Conservation (phyloP, 2,329 filamentous ascomycete species). For the Alternaria sp. region DNA sequence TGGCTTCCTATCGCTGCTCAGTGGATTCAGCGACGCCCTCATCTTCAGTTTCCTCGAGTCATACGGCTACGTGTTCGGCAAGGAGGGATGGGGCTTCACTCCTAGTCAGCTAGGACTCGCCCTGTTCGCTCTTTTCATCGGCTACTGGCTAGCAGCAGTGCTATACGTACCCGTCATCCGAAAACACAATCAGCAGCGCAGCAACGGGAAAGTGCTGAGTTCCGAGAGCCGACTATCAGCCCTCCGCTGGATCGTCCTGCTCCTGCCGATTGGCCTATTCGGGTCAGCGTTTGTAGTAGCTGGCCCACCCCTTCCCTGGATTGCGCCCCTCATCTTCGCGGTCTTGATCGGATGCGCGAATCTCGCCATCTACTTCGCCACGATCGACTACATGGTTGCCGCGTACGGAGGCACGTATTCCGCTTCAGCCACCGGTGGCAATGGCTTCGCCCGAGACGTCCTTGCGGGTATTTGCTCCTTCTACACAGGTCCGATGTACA, state of each 20-base stretch:
- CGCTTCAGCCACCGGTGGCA: slow-evolving; percentile 77
- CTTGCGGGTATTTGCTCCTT: slow-evolving; percentile 74
- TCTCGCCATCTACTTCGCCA: slow-evolving; percentile 75
- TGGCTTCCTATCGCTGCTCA: slow-evolving; percentile 71
- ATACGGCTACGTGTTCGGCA: slow-evolving; percentile 69
- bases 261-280: slow-evolving; percentile 70
- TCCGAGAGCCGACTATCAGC: slow-evolving; percentile 72
- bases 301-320: slow-evolving; percentile 70
- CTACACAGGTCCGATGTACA: slow-evolving; percentile 48
- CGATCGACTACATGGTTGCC: slow-evolving; percentile 79
- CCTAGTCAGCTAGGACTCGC: slow-evolving; percentile 64
- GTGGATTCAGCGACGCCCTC: slow-evolving; percentile 75
- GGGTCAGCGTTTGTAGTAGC: slow-evolving; percentile 65
- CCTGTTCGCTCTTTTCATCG: slow-evolving; percentile 65
- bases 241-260: slow-evolving; percentile 66
- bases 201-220: slow-evolving; percentile 55
- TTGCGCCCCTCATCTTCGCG: slow-evolving; percentile 59
- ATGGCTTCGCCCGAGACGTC: slow-evolving; percentile 76
- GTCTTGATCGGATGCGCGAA: slow-evolving; percentile 70
- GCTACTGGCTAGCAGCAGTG: slow-evolving; percentile 68
- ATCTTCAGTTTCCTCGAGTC: slow-evolving; percentile 82
- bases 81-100: slow-evolving; percentile 65
- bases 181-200: slow-evolving; percentile 54
- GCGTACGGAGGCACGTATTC: slow-evolving; percentile 72
- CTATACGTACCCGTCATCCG: slow-evolving; percentile 61